Evolutionary conservation across 176 grass and related monocot species (phyloP).

Genomic region (Rhipidocladum racemiflorum): DNA sequence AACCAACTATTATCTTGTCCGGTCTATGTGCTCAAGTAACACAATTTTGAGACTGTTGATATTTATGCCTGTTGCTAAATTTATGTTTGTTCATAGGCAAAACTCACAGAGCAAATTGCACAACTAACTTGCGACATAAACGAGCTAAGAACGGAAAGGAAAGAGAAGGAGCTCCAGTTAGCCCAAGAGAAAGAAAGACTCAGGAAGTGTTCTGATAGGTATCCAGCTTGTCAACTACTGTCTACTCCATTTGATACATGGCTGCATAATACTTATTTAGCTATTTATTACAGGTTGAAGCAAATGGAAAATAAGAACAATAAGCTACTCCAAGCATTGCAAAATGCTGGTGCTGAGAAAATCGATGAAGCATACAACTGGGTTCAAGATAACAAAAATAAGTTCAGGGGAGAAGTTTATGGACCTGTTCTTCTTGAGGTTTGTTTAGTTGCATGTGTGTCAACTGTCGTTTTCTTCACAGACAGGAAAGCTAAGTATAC

Average conservation of each 20-base stretch:
- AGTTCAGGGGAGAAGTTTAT: constrained; percentile 73
- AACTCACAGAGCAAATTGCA: constrained; percentile 43
- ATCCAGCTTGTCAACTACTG: constrained; percentile 9
- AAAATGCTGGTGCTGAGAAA: constrained; percentile 58
- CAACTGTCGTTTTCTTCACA: neutral
- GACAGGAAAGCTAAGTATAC: neutral
- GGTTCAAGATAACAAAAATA: constrained; percentile 63
- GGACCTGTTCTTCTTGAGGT: constrained; percentile 96
- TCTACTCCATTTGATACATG: neutral
- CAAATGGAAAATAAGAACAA: constrained; percentile 91
- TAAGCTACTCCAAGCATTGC: constrained; percentile 69
- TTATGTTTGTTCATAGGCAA: constrained; percentile 42
- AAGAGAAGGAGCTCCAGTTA: constrained; percentile 47
- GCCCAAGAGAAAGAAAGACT: constrained; percentile 49
- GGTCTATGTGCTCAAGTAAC: constrained; percentile 3
- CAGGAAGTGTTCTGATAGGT: constrained; percentile 60
- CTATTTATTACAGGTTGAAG: constrained; percentile 54
- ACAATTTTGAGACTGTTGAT: constrained; percentile 6
- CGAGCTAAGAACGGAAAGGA: constrained; percentile 33
- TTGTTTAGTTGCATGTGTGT: constrained; percentile 32
- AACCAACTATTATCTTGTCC: neutral
- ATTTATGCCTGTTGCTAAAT: neutral
- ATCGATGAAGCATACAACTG: constrained; percentile 77
- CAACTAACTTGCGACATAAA: constrained; percentile 37
- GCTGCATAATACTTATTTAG: constrained; percentile 31